phyloP scores from a whole-genome alignment of 2,329 filamentous ascomycete genomes.

The Plenodomus tracheiphilus region DNA sequence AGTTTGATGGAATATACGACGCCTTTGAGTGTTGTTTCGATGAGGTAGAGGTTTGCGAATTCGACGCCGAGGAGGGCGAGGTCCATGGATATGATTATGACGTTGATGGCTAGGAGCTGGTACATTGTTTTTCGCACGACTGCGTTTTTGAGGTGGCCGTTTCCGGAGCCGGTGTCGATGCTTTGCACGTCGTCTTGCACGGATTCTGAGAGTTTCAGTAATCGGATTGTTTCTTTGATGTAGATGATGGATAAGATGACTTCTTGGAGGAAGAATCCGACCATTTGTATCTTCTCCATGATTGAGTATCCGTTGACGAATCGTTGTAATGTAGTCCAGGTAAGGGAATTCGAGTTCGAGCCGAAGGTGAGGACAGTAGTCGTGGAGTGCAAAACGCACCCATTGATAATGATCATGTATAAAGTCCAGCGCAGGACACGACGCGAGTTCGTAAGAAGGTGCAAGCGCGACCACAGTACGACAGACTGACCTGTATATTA shows the following conservation, averaged over 20 bases:
- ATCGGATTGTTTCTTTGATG: constrained; percentile 56
- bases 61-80: constrained; percentile 32
- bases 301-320: constrained; percentile 45
- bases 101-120: constrained; percentile 40
- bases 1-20: constrained; percentile 53
- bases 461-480: constrained; percentile 65
- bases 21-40: constrained; percentile 45
- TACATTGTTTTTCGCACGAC: constrained; percentile 38
- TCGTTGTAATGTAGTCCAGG: constrained; percentile 19
- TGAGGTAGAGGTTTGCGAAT: constrained; percentile 39
- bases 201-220: constrained; percentile 41
- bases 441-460: constrained; percentile 60
- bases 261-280: constrained; percentile 49
- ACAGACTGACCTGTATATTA: constrained; percentile 55
- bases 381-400: constrained; percentile 57
- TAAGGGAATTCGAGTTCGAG: constrained; percentile 46
- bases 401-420: constrained; percentile 61
- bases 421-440: constrained; percentile 55
- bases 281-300: constrained; percentile 53
- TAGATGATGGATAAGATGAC: constrained; percentile 50
- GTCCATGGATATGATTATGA: constrained; percentile 41
- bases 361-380: constrained; percentile 61
- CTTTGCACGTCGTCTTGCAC: constrained; percentile 32
- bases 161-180: constrained; percentile 33
- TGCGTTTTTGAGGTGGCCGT: constrained; percentile 22